A percentile compares a stretch with the other conserved stretches of the same genome.
phyloP scores from a whole-genome alignment of 192 early-diverging fungal species.

The Mycoemilia scoparia region DNA sequence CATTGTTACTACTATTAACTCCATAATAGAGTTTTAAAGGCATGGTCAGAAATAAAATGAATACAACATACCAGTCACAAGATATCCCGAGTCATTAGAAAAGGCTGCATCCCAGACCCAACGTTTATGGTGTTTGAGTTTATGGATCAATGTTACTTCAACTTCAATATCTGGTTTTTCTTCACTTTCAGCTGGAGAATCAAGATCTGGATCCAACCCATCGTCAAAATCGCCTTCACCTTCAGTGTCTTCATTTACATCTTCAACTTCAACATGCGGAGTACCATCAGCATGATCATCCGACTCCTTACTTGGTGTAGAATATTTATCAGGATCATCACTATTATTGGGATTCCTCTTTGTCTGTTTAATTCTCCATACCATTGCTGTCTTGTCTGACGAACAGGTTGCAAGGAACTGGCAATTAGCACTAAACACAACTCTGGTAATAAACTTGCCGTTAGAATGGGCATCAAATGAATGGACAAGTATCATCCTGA shows the following conservation, averaged over 20 bases:
- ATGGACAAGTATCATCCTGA: conserved; percentile 16
- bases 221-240: conserved; percentile 1
- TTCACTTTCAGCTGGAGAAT: conserved; percentile 8
- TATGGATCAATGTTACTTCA: conserved; percentile 7
- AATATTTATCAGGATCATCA: too few species aligned
- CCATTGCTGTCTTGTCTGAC: conserved; percentile 19
- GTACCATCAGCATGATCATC: neutral
- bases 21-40: too few species aligned
- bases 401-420: conserved; percentile 23
- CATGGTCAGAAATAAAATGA: too few species aligned
- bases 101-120: conserved; percentile 33
- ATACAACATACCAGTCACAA: too few species aligned
- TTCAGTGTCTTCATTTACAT: conserved; percentile 4
- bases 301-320: neutral
- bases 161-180: neutral
- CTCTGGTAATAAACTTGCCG: conserved; percentile 12
- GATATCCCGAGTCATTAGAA: conserved; percentile 23
- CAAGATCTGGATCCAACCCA: conserved; percentile 7
- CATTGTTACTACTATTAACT: too few species aligned
- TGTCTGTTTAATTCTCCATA: conserved; percentile 21
- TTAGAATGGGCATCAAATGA: conserved; percentile 27
- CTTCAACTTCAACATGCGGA: neutral
- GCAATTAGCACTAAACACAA: conserved; percentile 20
- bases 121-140: conserved; percentile 17
- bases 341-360: too few species aligned